Percentiles rank a stretch among this genome's conserved stretches.
phyloP scores from a whole-genome alignment of 2,329 filamentous ascomycete species.

The Stagonosporopsis vannaccii region DNA sequence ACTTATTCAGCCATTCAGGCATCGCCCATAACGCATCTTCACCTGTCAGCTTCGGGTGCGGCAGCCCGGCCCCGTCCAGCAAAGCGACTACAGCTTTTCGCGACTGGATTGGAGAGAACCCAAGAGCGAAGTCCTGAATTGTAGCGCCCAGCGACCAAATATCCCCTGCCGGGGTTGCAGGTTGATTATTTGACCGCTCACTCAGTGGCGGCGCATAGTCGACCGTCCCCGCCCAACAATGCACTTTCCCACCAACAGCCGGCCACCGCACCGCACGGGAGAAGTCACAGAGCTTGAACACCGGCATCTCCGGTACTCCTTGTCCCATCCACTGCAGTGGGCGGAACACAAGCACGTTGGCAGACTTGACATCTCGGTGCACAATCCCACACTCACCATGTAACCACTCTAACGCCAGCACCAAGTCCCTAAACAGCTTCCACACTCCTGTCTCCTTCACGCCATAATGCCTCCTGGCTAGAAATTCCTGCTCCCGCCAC shows the following conservation, averaged over 20 bases:
- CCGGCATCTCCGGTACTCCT: conserved; percentile 21
- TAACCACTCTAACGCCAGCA: conserved; percentile 27
- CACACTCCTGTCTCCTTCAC: conserved; percentile 33
- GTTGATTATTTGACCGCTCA: not conserved
- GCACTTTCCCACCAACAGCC: not conserved
- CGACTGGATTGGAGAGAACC: conserved; percentile 14
- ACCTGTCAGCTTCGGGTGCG: not conserved
- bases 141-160: conserved; percentile 33
- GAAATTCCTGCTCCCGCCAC: conserved; percentile 4
- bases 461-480: not conserved
- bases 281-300: conserved; percentile 37
- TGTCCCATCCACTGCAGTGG: not conserved
- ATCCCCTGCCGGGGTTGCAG: conserved; percentile 23
- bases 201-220: conserved; percentile 24
- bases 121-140: conserved; percentile 29
- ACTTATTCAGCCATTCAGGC: not conserved
- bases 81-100: not conserved
- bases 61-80: not conserved
- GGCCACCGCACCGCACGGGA: conserved; percentile 16
- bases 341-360: conserved; percentile 68
- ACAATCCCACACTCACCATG: conserved; percentile 58
- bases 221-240: conserved; percentile 22
- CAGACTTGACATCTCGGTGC: conserved; percentile 90
- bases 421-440: conserved; percentile 37
- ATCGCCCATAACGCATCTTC: not conserved